Evolutionary conservation across 495 filamentous ascomycete species (phyloP).

Genomic region (Daldinia decipiens): DNA sequence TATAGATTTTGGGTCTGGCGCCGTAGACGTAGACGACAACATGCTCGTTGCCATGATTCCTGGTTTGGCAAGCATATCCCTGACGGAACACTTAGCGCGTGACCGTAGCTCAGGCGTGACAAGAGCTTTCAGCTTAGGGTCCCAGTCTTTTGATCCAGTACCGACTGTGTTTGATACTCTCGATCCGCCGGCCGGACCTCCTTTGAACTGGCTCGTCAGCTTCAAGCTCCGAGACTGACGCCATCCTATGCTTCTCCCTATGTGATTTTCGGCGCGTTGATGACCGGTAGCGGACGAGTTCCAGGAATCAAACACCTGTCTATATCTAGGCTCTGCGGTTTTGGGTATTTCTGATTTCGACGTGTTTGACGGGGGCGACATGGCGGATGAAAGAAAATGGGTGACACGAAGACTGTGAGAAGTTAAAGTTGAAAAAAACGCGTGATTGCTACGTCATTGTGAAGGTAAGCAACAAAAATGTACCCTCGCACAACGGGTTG

Average conservation of each 20-base stretch:
- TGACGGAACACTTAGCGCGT: slow-evolving; percentile 53
- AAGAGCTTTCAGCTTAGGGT: slow-evolving; percentile 57
- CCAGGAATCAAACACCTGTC: slow-evolving; percentile 78
- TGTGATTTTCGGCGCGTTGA: slow-evolving; percentile 73
- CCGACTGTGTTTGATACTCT: slow-evolving; percentile 69
- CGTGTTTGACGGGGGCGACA: slow-evolving; percentile 43
- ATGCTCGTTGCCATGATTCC: slow-evolving; percentile 51
- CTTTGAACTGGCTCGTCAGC: slow-evolving; percentile 72
- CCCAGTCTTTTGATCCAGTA: slow-evolving; percentile 59
- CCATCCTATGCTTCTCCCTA: slow-evolving; percentile 73
- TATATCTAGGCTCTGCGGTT: slow-evolving; percentile 60
- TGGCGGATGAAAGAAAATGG: slow-evolving; percentile 25
- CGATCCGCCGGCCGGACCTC: slow-evolving; percentile 59
- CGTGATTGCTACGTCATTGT: slow-evolving; percentile 40
- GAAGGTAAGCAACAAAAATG: slow-evolving; percentile 10
- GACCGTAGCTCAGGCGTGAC: slow-evolving; percentile 56
- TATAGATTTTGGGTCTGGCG: not conserved
- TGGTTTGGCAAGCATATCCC: slow-evolving; percentile 61
- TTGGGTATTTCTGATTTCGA: slow-evolving; percentile 44
- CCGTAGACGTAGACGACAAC: slow-evolving; percentile 4
- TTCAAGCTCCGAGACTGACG: slow-evolving; percentile 72
- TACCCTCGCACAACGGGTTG: slow-evolving; percentile 29
- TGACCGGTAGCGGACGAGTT: slow-evolving; percentile 84
- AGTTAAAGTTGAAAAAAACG: slow-evolving; percentile 14
- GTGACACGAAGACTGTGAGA: slow-evolving; percentile 20